phyloP scores from a whole-genome alignment of 305 asterid genomes.

The Solanum aculeatissimum region DNA sequence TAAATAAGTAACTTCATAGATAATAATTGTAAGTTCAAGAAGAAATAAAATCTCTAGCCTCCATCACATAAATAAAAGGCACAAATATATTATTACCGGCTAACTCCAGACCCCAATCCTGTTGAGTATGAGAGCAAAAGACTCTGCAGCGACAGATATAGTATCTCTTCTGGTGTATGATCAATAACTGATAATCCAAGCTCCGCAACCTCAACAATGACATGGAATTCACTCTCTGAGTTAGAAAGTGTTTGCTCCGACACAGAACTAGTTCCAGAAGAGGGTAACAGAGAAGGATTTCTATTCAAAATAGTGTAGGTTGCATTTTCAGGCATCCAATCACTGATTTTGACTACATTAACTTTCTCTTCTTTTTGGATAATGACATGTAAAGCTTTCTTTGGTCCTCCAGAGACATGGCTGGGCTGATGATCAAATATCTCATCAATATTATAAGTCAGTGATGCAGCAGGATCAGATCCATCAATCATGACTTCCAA shows the following conservation, averaged over 20 bases:
- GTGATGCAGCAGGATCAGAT: constrained; percentile 49
- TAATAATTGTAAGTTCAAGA: not conserved
- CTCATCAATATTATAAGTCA: constrained; percentile 81
- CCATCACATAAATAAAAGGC: not conserved
- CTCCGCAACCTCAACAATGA: constrained; percentile 84
- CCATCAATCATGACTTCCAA: constrained; percentile 83
- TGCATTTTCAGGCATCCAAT: constrained; percentile 77
- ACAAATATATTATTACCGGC: constrained; percentile 46
- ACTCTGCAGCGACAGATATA: constrained; percentile 70
- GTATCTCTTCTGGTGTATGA: constrained; percentile 99
- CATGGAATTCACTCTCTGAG: constrained; percentile 76
- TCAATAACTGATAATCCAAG: constrained; percentile 93
- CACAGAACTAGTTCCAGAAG: constrained; percentile 34
- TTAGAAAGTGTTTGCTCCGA: constrained; percentile 37
- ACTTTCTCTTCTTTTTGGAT: constrained; percentile 83
- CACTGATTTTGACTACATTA: constrained; percentile 78
- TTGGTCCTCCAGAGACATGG: constrained; percentile 53
- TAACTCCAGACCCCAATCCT: constrained; percentile 91
- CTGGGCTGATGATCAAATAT: constrained; percentile 75
- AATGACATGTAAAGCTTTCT: constrained; percentile 56
- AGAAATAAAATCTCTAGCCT: not conserved
- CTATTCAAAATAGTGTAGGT: constrained; percentile 26
- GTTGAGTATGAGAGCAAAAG: constrained; percentile 88
- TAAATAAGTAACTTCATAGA: not conserved
- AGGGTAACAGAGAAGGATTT: constrained; percentile 36